Base-by-base conservation (phyloP, 495 filamentous ascomycete genomes). In the Rostrohypoxylon terebratum region DNA sequence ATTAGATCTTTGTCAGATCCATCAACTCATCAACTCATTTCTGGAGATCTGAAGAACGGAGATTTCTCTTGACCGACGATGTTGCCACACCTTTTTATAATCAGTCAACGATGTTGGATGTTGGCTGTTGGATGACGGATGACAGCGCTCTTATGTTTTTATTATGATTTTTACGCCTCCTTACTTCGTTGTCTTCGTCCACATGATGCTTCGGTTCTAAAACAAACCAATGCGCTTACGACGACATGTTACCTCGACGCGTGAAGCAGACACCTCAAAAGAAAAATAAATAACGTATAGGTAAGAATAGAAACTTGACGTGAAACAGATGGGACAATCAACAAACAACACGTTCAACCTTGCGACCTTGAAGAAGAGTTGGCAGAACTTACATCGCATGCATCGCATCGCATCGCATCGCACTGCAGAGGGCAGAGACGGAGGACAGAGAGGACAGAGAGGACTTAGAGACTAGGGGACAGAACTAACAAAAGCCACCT, bases 251-350 rank as follows among this genome's bases (percentile, higher is more conserved):
- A 50, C 62, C 18, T 62, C 58, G 28, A 63, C 51, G 51, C 71
- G 62, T 34, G 42, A 59, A 54, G 34, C 33, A 58, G 34, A 36
- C n/a, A 66, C 44, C 18, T 53, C 34, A 45, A 21, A 45, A 5
- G 38, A 42, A 42, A 42, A 42, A 42, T 14, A 60, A 34, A 36
- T 59, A 18, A 40, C 11, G 9, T 20, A 36, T 59, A 67, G 20
- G 68, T 75, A 71, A 71, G 68, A 60, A 68, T 75, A 72, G 64
- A 68, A 71, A 51, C 51, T 62, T 36, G 33, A 69, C 13, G 23
- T 65, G 66, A 74, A 70, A 71, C 72, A 65, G 51, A 38, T 63
- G 36, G 58, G 58, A 23, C 31, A 57, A 66, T 62, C 48, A 66
- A 68, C 69, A 71, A 57, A 71, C 57, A 71, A 62, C 60, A 51